phyloP scores from a whole-genome alignment of 2,329 filamentous ascomycete genomes.

The Talaromyces sp. region DNA sequence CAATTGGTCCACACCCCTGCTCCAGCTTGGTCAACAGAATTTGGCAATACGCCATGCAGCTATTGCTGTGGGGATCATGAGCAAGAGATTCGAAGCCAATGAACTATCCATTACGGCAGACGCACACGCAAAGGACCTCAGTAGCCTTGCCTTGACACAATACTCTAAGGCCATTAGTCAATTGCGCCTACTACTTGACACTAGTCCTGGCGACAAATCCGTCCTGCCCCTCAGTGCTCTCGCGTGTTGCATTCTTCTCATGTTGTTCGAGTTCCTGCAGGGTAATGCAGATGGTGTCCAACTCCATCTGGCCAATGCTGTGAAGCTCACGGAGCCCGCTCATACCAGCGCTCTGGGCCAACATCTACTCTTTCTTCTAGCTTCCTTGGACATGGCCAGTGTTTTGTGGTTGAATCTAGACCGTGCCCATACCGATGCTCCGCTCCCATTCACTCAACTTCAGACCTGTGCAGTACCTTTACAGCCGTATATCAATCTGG shows the following conservation, averaged over 20 bases:
- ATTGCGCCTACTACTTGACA: background rate
- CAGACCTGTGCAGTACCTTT: background rate
- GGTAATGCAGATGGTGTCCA: constrained; percentile 1
- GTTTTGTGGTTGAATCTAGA: background rate
- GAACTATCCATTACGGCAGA: background rate
- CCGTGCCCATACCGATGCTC: background rate
- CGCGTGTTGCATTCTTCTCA: constrained; percentile 3
- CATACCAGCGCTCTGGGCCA: background rate
- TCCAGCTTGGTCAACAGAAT: background rate
- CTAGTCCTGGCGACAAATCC: background rate
- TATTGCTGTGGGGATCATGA: background rate
- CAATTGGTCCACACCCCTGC: background rate
- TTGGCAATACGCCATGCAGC: background rate
- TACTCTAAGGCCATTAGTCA: background rate
- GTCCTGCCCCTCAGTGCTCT: background rate
- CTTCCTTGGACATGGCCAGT: background rate
- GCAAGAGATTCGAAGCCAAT: background rate
- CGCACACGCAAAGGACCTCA: background rate
- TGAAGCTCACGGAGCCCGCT: background rate
- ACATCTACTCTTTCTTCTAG: background rate
- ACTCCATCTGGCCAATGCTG: background rate
- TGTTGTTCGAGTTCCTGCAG: constrained; percentile 6
- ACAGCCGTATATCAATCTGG: background rate
- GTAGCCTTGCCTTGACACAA: background rate
- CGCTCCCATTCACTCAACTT: background rate